Evolutionary conservation across 2,329 filamentous ascomycete species (phyloP).

Genomic region (Xylariales sp.): DNA sequence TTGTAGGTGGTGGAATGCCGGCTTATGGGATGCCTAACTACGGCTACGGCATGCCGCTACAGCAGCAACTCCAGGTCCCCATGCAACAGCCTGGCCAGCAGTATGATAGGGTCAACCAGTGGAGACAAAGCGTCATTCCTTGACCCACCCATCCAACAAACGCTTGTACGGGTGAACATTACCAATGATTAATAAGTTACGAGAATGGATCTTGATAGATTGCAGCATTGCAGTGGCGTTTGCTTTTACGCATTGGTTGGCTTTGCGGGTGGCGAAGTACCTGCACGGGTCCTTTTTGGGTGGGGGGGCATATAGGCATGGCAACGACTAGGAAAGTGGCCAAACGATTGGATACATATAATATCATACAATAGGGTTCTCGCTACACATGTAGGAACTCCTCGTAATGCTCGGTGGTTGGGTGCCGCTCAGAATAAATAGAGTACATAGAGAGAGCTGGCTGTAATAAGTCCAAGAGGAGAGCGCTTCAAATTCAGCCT

Average conservation of each 20-base stretch:
- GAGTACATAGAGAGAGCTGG: too few species aligned
- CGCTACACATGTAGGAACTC: too few species aligned
- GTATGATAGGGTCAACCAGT: conserved; percentile 24
- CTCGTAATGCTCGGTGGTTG: too few species aligned
- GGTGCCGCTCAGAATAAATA: too few species aligned
- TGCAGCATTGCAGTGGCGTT: conserved; percentile 5
- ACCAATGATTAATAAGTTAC: not conserved
- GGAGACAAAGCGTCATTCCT: conserved; percentile 25
- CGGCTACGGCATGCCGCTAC: conserved; percentile 11
- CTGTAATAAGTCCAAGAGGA: too few species aligned
- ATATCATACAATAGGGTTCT: too few species aligned
- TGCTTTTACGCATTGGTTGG: too few species aligned
- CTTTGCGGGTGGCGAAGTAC: too few species aligned
- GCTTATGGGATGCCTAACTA: conserved; percentile 15
- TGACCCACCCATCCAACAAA: conserved; percentile 9
- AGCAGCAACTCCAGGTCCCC: conserved; percentile 12
- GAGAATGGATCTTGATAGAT: not conserved
- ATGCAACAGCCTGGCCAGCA: conserved; percentile 22
- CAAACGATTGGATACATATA: too few species aligned
- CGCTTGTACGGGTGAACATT: not conserved
- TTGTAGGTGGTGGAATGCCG: conserved; percentile 11
- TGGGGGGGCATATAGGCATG: conserved; percentile 3
- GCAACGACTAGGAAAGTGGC: too few species aligned
- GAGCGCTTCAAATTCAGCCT: too few species aligned
- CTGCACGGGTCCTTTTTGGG: too few species aligned